Conservation (phyloP, 2,329 filamentous ascomycete species). For the Fusarium siculi region DNA sequence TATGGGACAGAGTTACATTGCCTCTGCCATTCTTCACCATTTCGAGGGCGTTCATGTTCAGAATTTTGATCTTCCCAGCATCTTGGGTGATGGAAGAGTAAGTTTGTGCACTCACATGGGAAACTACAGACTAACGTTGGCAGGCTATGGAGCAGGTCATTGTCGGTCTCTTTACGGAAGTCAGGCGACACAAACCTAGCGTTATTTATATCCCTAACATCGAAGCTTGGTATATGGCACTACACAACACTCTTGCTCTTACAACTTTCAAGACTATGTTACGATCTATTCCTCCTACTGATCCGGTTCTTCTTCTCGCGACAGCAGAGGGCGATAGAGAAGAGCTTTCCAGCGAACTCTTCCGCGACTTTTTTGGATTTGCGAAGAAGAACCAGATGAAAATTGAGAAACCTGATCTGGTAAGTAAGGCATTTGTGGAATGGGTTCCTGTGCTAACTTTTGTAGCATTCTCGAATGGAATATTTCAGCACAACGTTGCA, state of each 20-base stretch:
- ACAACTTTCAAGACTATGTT: constrained; percentile 87
- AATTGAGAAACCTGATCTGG: constrained; percentile 73
- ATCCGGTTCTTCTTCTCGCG: constrained; percentile 89
- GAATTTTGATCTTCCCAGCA: constrained; percentile 88
- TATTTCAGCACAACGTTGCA: constrained; percentile 82
- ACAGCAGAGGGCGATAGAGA: constrained; percentile 77
- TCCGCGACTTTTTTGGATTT: constrained; percentile 85
- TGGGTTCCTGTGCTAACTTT: constrained; percentile 5
- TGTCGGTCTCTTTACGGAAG: constrained; percentile 90
- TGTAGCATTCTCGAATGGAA: constrained; percentile 71
- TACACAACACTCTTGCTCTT: constrained; percentile 73
- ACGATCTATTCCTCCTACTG: constrained; percentile 84
- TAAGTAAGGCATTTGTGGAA: constrained; percentile 50
- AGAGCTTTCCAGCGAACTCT: constrained; percentile 70
- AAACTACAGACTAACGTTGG: constrained; percentile 32
- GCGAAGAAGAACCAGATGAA: constrained; percentile 81
- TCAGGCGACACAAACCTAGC: constrained; percentile 92
- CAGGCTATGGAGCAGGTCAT: constrained; percentile 85
- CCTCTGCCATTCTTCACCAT: constrained; percentile 85
- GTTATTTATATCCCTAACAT: constrained; percentile 95
- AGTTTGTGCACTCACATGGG: constrained; percentile 45
- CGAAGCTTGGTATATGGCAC: constrained; percentile 81
- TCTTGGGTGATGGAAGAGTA: constrained; percentile 85
- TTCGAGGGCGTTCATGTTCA: constrained; percentile 96
- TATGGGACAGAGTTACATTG: constrained; percentile 94